Evolutionary conservation across 495 filamentous ascomycete species (phyloP).

Genomic region (Lophiostoma macrostomum): DNA sequence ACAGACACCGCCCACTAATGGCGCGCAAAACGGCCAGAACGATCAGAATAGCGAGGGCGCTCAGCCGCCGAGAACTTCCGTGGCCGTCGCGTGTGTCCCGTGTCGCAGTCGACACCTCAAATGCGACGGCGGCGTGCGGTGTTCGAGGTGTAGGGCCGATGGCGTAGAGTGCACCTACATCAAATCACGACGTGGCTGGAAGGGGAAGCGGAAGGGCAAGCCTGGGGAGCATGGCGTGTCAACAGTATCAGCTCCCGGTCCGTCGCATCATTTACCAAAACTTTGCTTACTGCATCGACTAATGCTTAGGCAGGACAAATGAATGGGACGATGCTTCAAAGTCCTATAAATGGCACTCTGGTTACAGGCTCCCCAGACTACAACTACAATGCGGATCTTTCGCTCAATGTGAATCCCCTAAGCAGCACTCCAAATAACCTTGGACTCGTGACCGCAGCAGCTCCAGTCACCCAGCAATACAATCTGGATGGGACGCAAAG

Average conservation of each 20-base stretch:
- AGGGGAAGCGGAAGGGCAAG: slow-evolving; percentile 29
- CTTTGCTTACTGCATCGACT: not conserved
- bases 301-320: slow-evolving; percentile 21
- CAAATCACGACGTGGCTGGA: slow-evolving; percentile 35
- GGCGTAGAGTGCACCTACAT: slow-evolving; percentile 35
- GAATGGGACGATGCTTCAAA: slow-evolving; percentile 2
- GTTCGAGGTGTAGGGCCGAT: slow-evolving; percentile 33
- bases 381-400: slow-evolving; percentile 9
- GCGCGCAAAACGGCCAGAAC: not conserved
- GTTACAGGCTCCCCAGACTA: slow-evolving; percentile 19
- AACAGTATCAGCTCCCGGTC: slow-evolving; percentile 9
- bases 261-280: not conserved
- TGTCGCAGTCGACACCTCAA: slow-evolving; percentile 57
- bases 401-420: slow-evolving; percentile 4
- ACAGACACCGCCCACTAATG: slow-evolving; percentile 14
- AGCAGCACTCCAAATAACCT: slow-evolving; percentile 10
- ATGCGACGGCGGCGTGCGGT: slow-evolving; percentile 35
- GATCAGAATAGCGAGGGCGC: not conserved
- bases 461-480: slow-evolving; percentile 5
- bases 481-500: slow-evolving; percentile 27
- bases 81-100: slow-evolving; percentile 50
- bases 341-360: slow-evolving; percentile 6
- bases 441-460: not conserved
- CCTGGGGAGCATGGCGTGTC: slow-evolving; percentile 12
- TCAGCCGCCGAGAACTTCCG: slow-evolving; percentile 19